These are phyloP conservation scores for Diaporthe longicolla DNA, from an alignment of 2,329 filamentous ascomycete species.

Conservation along the genomic window DNA sequence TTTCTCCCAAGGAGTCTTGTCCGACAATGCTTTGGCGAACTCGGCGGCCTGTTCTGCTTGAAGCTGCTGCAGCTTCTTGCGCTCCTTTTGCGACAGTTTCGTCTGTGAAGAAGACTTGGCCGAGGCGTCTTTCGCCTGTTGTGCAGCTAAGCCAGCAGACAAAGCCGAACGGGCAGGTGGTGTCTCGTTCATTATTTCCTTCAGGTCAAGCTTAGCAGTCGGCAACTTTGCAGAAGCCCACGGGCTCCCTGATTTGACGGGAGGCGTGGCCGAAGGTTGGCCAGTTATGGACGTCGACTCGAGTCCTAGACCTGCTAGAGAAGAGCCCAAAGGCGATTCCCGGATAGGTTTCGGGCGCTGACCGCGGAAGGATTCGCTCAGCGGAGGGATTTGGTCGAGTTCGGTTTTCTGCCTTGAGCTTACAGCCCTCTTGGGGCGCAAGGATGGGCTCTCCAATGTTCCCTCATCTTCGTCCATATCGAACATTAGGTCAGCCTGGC, in stretches of 20 bases:
- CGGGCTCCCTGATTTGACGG: constrained; percentile 54
- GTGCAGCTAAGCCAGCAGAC: constrained; percentile 67
- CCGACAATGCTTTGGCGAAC: constrained; percentile 51
- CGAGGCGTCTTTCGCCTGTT: constrained; percentile 58
- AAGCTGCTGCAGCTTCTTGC: constrained; percentile 84
- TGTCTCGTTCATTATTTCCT: constrained; percentile 79
- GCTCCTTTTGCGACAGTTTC: constrained; percentile 92
- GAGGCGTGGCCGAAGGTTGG: constrained; percentile 35
- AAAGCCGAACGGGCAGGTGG: constrained; percentile 65
- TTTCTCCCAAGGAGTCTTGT: constrained; percentile 62
- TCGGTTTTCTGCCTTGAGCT: constrained; percentile 45
- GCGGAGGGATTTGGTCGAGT: constrained; percentile 50
- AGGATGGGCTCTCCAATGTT: constrained; percentile 50
- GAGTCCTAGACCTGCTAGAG: constrained; percentile 40
- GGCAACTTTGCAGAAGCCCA: constrained; percentile 67
- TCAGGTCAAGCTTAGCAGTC: constrained; percentile 78
- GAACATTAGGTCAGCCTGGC: constrained; percentile 86
- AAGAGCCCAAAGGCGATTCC: constrained; percentile 22
- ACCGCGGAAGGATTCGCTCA: constrained; percentile 56
- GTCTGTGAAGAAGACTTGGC: constrained; percentile 55
- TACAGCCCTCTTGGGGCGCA: constrained; percentile 47
- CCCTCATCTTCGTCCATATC: constrained; percentile 88
- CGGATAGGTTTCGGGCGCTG: constrained; percentile 54
- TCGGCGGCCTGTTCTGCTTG: constrained; percentile 65
- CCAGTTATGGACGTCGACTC: constrained; percentile 33